Evolutionary conservation across 164 flowering plant genomes (phyloP).

Genomic region (Houttuynia cordata): DNA sequence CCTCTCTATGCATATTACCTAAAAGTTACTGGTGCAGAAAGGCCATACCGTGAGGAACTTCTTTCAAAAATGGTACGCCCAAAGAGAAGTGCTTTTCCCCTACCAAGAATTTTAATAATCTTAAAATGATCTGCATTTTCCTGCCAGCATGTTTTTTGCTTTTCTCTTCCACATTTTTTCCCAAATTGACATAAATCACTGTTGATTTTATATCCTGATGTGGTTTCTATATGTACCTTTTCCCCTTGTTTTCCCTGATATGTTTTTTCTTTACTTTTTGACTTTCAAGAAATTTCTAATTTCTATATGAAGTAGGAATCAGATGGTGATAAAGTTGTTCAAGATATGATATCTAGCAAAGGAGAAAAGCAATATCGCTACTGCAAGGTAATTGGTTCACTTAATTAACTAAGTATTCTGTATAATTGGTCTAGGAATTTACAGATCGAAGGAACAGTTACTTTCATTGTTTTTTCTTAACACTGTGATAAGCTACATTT

Average conservation of each 20-base stretch:
- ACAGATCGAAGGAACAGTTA: too few species aligned
- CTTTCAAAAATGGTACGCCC: conserved; percentile 63
- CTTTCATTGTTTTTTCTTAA: too few species aligned
- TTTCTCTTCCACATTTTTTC: too few species aligned
- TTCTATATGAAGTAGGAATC: conserved; percentile 39
- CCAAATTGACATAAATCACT: too few species aligned
- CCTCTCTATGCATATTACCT: conserved; percentile 82
- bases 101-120: too few species aligned
- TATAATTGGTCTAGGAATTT: too few species aligned
- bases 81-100: background rate
- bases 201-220: background rate
- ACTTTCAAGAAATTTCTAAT: background rate
- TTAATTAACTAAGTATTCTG: background rate
- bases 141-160: too few species aligned
- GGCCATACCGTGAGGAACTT: conserved; percentile 76
- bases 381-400: conserved; percentile 48
- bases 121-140: too few species aligned
- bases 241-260: background rate
- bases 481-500: background rate
- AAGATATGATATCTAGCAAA: conserved; percentile 69
- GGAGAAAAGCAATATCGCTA: conserved; percentile 62
- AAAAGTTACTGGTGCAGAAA: conserved; percentile 48
- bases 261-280: background rate
- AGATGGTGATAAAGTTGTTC: conserved; percentile 68
- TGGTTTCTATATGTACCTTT: background rate